Percentiles rank a stretch among this genome's conserved stretches.
phyloP scores from a whole-genome alignment of 2,329 filamentous ascomycete species.

The Penicillium olsonii region DNA sequence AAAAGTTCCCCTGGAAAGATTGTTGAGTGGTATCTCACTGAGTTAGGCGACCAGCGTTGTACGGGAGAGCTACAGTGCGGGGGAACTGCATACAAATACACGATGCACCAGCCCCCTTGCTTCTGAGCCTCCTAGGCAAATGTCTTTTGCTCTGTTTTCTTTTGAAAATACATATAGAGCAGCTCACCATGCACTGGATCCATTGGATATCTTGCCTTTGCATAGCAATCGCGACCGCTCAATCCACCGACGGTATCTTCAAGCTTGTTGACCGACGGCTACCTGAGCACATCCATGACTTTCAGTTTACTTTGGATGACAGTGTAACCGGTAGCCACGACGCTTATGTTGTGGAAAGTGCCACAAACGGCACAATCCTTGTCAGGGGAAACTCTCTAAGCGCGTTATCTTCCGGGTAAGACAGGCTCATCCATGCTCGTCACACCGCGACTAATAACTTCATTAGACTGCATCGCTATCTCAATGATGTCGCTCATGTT shows the following conservation, averaged over 20 bases:
- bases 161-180: background rate
- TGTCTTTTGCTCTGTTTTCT: background rate
- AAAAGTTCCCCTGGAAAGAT: too few relatives aligned
- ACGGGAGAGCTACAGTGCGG: conserved; percentile 16
- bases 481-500: conserved; percentile 44
- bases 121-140: background rate
- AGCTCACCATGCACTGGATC: conserved; percentile 12
- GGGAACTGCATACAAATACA: conserved; percentile 1
- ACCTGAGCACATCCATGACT: conserved; percentile 23
- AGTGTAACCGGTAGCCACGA: conserved; percentile 17
- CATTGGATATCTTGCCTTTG: conserved; percentile 11
- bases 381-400: conserved; percentile 38
- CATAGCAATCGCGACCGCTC: conserved; percentile 5
- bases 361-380: conserved; percentile 29
- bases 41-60: conserved; percentile 8
- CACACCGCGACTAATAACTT: background rate
- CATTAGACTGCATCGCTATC: conserved; percentile 42
- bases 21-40: too few relatives aligned
- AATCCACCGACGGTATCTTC: conserved; percentile 26
- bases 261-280: conserved; percentile 27
- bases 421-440: conserved; percentile 1
- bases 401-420: conserved; percentile 37
- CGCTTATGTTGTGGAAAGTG: conserved; percentile 22
- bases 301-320: conserved; percentile 22
- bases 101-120: conserved; percentile 8